Base-by-base conservation (phyloP, 768 basidiomycete species). In the Lepiota brunneoincarnata region DNA sequence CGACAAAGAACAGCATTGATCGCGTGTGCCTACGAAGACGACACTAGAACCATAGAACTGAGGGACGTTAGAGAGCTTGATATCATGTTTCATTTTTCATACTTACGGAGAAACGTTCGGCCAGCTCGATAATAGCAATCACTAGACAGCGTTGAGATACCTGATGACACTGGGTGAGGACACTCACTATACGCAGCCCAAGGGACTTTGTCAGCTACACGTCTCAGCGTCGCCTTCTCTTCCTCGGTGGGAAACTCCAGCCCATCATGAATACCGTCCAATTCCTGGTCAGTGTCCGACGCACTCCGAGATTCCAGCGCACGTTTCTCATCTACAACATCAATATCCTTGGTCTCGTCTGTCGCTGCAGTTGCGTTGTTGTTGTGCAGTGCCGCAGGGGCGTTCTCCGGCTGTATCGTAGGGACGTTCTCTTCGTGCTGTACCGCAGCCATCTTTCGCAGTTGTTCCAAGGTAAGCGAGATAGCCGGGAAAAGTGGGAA, bases 91-190 rank as follows among this genome's bases (percentile, higher is more conserved):
- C 26, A 11, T 2, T 31, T 31, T 14, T 38, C 6, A 14, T 12
- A 65, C 76, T 44, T 58, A 83, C 80, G 37, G 87, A 89, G 69
- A 90, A 90, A 12, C 88, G 82, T 63, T 90, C 89, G 3, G 84
- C 85, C 38, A 87, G 67, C 64, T 89, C 87, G 26, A 87, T 74
- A 28, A 84, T 24, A 9, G 84, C 86, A 49, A 89, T 84, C 49
- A 85, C 83, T 86, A 49, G 10, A 43, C 21, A 14, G 39, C 18
- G 21, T 24, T 38, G 11, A 53, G 28, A 51, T 50, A 24, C 5
- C 17, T 24, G 23, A 26, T 48, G 18, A 12, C 49, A 46, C 21
- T 46, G 12, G 41, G 26, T n/a, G 18, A 23, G 7, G 23, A 41
- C 23, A 64, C 74, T 59, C 49, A 81, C 79, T 63, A 64, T 80